Evolutionary conservation across 1,284 basidiomycete genomes (phyloP), one percentile per base, ranked within the genome.

Genomic region (Rhodotorula sp.): DNA sequence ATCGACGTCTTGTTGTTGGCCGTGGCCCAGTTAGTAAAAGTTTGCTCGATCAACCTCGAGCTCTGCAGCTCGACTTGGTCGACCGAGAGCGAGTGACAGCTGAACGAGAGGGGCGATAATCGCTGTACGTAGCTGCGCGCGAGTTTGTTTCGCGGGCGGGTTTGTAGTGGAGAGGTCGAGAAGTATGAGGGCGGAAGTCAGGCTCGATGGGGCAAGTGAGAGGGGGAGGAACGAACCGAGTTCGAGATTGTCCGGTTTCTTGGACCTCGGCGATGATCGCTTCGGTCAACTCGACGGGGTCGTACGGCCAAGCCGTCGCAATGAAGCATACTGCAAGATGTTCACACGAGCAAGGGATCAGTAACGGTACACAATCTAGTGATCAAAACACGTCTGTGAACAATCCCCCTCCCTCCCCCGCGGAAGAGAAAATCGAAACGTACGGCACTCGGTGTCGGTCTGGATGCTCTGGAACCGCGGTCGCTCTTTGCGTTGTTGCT

Each of bases 361-460:
- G 29, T 29, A 29, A 29, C 29, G 29, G 29, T 29, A 29, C 29
- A 29, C 29, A 3, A 29, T 29, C 29, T 29, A 29, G 29, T 29
- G 29, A 29, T 29, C 29, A 29, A 29, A 29, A 29, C 29, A 29
- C 29, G 29, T 29, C 29, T 29, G 29, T 2, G 29, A 29, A 3
- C 29, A 2, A 29, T 29, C 29, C 29, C 29, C 29, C 3, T 29
- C 29, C 2, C 29, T 29, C 29, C 29, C 29, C 29, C 29, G 29
- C 29, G 29, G 29, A 29, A 29, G 29, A 29, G 29, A 29, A 34
- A 34, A 34, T 5, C 34, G 34, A 34, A 39, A 64, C 74, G 59
- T 46, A 73, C 74, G 56, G 59, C 74, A 76, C 52, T 76, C 74
- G 8, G 74, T 76, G 21, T 63, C 67, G 18, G 74, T 76, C 59